phyloP scores from a whole-genome alignment of 2,329 filamentous ascomycete genomes.

The Paraconiothyrium sp. region DNA sequence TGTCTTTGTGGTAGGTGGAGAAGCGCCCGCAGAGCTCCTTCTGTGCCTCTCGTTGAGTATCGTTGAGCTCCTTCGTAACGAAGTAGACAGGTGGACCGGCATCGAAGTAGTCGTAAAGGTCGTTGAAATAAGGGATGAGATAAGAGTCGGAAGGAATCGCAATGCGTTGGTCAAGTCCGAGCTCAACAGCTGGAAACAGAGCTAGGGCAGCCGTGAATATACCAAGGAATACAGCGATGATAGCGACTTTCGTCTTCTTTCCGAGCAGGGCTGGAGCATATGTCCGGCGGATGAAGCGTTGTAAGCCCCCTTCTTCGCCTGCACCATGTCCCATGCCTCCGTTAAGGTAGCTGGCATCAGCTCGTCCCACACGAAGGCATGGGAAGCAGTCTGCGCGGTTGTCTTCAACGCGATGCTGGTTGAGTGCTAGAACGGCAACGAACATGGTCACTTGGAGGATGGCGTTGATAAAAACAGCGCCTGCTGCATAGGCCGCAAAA shows the following conservation, averaged over 20 bases:
- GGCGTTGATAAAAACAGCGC: conserved; percentile 96
- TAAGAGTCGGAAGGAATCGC: conserved; percentile 95
- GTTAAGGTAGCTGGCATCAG: conserved; percentile 73
- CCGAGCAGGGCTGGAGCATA: conserved; percentile 86
- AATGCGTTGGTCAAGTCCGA: conserved; percentile 93
- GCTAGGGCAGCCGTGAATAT: conserved; percentile 87
- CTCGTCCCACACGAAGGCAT: conserved; percentile 81
- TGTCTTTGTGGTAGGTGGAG: conserved; percentile 84
- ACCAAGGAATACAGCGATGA: conserved; percentile 85
- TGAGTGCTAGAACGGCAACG: conserved; percentile 87
- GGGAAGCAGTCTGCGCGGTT: conserved; percentile 91
- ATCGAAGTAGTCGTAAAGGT: conserved; percentile 91
- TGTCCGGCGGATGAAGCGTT: conserved; percentile 86
- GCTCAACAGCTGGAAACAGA: conserved; percentile 81
- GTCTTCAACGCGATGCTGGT: conserved; percentile 89
- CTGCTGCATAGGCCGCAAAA: conserved; percentile 95
- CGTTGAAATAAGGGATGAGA: conserved; percentile 94
- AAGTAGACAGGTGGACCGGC: conserved; percentile 96
- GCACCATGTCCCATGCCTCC: conserved; percentile 73
- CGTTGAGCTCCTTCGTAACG: conserved; percentile 82
- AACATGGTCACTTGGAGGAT: conserved; percentile 98
- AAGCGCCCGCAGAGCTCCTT: conserved; percentile 90
- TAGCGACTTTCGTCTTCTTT: conserved; percentile 78
- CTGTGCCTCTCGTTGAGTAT: conserved; percentile 78
- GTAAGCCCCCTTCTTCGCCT: conserved; percentile 83